Conservation (phyloP, 305 asterid species). For the Fraxinus floribunda region DNA sequence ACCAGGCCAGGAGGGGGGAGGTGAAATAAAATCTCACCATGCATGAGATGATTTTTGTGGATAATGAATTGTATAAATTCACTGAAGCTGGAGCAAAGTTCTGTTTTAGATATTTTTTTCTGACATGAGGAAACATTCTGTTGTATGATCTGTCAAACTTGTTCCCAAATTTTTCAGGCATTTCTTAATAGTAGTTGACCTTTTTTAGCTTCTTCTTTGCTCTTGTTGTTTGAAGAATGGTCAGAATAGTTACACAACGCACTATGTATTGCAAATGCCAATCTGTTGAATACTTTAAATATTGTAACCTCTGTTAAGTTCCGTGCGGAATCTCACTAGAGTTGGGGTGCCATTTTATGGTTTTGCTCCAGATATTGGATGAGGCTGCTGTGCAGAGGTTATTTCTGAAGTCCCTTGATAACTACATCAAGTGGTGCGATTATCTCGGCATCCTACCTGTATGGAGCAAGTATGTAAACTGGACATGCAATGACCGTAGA, state of each 20-base stretch:
- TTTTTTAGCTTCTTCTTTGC: not conserved
- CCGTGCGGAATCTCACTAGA: constrained; percentile 16
- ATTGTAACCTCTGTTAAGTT: constrained; percentile 17
- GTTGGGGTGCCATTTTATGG: constrained; percentile 17
- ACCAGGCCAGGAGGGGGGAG: not conserved
- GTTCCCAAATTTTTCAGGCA: not conserved
- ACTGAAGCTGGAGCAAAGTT: not conserved
- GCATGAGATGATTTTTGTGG: not conserved
- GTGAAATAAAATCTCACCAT: not conserved
- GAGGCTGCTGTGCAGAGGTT: constrained; percentile 91
- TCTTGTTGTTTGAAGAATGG: not conserved
- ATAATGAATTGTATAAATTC: not conserved
- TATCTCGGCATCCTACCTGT: constrained; percentile 76
- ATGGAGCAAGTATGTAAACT: constrained; percentile 87
- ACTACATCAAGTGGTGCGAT: constrained; percentile 92
- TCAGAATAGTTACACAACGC: constrained; percentile 5
- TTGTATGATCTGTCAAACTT: not conserved
- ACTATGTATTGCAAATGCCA: constrained; percentile 10
- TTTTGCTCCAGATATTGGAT: constrained; percentile 71
- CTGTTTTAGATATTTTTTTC: not conserved
- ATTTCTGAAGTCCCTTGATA: constrained; percentile 87
- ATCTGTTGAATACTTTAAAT: constrained; percentile 1
- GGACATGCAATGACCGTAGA: constrained; percentile 10
- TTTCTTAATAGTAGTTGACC: not conserved
- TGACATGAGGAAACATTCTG: not conserved